phyloP scores from a whole-genome alignment of 768 basidiomycete genomes.

The Rhodosporidiobolus sp. region DNA sequence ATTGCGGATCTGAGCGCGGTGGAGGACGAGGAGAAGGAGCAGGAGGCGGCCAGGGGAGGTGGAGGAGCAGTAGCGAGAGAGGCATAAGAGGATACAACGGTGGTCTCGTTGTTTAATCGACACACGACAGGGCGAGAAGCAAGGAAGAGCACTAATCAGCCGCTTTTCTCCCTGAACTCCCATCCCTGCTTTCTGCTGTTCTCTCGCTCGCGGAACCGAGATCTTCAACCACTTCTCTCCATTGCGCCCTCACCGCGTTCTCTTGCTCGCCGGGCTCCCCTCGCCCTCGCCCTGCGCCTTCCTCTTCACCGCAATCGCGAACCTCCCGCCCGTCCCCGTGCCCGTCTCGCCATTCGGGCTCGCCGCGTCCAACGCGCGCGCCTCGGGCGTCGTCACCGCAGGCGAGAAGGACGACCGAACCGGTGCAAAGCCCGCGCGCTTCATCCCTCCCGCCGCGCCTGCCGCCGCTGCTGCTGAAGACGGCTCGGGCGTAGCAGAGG shows the following conservation, averaged over 20 bases:
- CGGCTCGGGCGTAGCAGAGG: constrained; percentile 23
- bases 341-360: not conserved
- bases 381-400: not conserved
- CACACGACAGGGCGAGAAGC: not conserved
- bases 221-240: not conserved
- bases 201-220: no score
- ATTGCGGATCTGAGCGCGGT: constrained; percentile 21
- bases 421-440: constrained; percentile 29
- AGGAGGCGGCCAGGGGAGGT: no score
- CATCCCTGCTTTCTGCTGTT: no score
- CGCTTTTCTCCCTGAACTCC: no score
- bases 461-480: not conserved
- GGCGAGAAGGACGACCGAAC: constrained; percentile 34
- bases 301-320: constrained; percentile 63
- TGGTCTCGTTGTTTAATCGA: no score
- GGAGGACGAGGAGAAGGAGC: not conserved
- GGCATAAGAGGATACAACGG: no score
- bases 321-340: not conserved
- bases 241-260: constrained; percentile 36
- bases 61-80: no score
- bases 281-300: constrained; percentile 71
- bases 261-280: constrained; percentile 67
- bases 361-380: not conserved
- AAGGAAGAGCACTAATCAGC: no score
- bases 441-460: not conserved